Conservation (phyloP, 805 yeast genomes). For the Babjeviella inositovora region DNA sequence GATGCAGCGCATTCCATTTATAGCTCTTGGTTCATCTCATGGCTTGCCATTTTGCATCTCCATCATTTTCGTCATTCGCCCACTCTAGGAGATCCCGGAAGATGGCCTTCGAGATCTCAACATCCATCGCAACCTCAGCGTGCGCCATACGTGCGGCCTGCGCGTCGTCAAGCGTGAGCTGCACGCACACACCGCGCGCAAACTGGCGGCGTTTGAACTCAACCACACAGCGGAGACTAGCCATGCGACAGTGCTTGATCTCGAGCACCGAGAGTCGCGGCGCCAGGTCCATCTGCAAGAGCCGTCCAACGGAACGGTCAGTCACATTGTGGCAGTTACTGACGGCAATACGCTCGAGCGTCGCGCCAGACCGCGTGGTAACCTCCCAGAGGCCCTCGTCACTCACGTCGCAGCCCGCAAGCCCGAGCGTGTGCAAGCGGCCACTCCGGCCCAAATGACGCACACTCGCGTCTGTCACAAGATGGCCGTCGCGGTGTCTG, state of each 20-base stretch:
- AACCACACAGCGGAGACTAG: slow-evolving; percentile 49
- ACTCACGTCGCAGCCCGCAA: slow-evolving; percentile 76
- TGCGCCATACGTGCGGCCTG: slow-evolving; percentile 41
- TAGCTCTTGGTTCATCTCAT: no score
- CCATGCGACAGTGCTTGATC: slow-evolving; percentile 45
- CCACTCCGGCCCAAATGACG: slow-evolving; percentile 36
- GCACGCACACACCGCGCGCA: slow-evolving; percentile 25
- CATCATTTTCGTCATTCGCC: slow-evolving; percentile 35
- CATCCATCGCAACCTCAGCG: slow-evolving; percentile 44
- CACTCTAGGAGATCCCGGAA: slow-evolving; percentile 50
- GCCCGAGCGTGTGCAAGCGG: slow-evolving; percentile 52
- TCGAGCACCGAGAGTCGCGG: slow-evolving; percentile 60
- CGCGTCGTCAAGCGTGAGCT: slow-evolving; percentile 69
- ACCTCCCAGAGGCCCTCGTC: slow-evolving; percentile 75
- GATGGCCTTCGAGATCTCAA: slow-evolving; percentile 35
- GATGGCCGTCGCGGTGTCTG: slow-evolving; percentile 50
- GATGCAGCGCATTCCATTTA: no score
- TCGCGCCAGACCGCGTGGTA: slow-evolving; percentile 31
- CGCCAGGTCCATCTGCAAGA: slow-evolving; percentile 27
- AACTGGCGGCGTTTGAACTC: slow-evolving; percentile 43
- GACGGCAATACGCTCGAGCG: slow-evolving; percentile 51
- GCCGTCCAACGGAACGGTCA: slow-evolving; percentile 11
- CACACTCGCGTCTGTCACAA: slow-evolving; percentile 58
- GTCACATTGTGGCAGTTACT: slow-evolving; percentile 40
- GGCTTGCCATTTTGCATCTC: slow-evolving; percentile 12